These are phyloP conservation scores for Salix dunnii DNA, from an alignment of 345 rosid genomes.

Conservation along the genomic window DNA sequence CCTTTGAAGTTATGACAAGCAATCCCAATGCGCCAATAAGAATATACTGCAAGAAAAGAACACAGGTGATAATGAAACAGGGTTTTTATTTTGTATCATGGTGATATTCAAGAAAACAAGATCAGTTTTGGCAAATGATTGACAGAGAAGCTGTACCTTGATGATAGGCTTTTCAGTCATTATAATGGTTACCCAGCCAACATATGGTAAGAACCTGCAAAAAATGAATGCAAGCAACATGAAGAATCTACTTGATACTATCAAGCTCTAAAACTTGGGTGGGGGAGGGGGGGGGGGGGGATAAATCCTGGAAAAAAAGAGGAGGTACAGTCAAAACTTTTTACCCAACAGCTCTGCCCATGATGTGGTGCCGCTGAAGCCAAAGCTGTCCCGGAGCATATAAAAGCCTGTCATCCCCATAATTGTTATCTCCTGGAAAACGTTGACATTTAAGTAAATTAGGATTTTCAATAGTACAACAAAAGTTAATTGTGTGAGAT, in stretches of 20 bases:
- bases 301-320: not conserved
- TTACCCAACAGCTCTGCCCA: constrained; percentile 88
- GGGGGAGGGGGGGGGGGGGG: too few relatives aligned
- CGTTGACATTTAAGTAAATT: not conserved
- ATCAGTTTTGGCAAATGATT: not conserved
- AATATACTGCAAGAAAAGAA: constrained; percentile 56
- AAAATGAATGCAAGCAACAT: constrained; percentile 2
- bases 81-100: not conserved
- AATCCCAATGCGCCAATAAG: constrained; percentile 82
- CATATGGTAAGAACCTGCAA: constrained; percentile 70
- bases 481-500: not conserved
- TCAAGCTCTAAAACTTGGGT: not conserved
- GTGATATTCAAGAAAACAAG: not conserved
- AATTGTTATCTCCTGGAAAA: constrained; percentile 58
- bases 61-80: not conserved
- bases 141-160: constrained; percentile 46
- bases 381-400: constrained; percentile 64
- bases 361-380: constrained; percentile 61
- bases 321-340: not conserved
- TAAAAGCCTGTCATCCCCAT: constrained; percentile 50
- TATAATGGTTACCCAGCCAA: constrained; percentile 76
- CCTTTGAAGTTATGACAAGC: constrained; percentile 85
- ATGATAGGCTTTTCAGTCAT: constrained; percentile 70
- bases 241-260: not conserved
- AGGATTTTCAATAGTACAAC: not conserved